phyloP scores from a whole-genome alignment of 306 rosid genomes.

The Glycine tomentella region DNA sequence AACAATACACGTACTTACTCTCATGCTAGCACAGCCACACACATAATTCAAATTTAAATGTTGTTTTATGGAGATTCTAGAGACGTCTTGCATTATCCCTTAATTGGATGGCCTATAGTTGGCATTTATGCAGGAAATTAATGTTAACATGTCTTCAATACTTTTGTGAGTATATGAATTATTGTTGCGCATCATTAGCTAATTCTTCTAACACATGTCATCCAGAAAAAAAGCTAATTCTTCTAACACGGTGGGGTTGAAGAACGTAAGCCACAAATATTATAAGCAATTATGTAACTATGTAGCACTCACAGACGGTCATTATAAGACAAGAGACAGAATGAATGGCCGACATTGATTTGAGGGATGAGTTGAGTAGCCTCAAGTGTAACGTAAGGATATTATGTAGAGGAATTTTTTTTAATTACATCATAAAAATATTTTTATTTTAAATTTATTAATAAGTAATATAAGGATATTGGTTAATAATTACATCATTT shows the following conservation, averaged over 20 bases:
- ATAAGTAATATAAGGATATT: no score
- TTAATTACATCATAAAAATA: no score
- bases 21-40: neutral
- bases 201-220: neutral
- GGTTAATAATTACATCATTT: no score
- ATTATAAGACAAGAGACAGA: slow-evolving; percentile 24
- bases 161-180: slow-evolving; percentile 27
- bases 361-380: slow-evolving; percentile 40
- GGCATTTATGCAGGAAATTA: slow-evolving; percentile 27
- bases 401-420: no score
- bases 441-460: no score
- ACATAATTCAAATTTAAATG: neutral
- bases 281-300: slow-evolving; percentile 17
- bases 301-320: slow-evolving; percentile 6
- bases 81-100: neutral
- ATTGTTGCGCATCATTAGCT: slow-evolving; percentile 23
- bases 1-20: no score
- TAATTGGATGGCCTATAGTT: slow-evolving; percentile 3
- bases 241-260: neutral
- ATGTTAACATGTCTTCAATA: slow-evolving; percentile 21
- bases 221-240: neutral
- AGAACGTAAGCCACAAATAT: slow-evolving; percentile 12
- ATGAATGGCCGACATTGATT: slow-evolving; percentile 63
- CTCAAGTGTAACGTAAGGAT: neutral
- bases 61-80: slow-evolving; percentile 7